Evolutionary conservation across 352 stramenopile species (phyloP).

Genomic region (Globisporangium canariense): DNA sequence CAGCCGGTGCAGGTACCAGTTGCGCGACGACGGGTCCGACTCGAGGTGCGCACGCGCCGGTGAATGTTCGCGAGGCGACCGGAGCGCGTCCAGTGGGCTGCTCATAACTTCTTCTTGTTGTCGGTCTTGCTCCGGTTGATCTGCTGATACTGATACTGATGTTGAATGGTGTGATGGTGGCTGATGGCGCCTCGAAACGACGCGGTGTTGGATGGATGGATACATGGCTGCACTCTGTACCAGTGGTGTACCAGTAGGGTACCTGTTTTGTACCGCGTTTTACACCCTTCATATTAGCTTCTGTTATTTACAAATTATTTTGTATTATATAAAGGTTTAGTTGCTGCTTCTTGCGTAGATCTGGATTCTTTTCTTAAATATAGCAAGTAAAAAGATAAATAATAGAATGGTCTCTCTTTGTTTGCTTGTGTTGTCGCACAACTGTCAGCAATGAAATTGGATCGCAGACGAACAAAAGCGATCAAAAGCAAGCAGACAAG

Average conservation of each 20-base stretch:
- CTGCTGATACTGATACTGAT: neutral
- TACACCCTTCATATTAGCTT: neutral
- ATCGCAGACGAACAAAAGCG: neutral
- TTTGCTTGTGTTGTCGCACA: too few relatives aligned
- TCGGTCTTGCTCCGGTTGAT: slow-evolving; percentile 3
- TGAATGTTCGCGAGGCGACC: slow-evolving; percentile 50
- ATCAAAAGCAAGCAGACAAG: slow-evolving; percentile 1
- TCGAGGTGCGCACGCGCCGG: slow-evolving; percentile 21
- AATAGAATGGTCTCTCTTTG: too few relatives aligned
- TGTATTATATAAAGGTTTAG: too few relatives aligned
- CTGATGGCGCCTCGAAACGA: neutral
- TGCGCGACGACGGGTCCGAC: slow-evolving; percentile 48
- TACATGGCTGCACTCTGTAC: slow-evolving; percentile 3
- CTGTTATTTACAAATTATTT: neutral
- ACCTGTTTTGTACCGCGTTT: neutral
- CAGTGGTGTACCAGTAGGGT: neutral
- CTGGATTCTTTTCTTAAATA: too few relatives aligned
- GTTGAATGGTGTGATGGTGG: neutral
- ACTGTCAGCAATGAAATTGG: neutral
- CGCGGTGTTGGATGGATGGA: neutral
- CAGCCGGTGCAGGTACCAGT: slow-evolving; percentile 85
- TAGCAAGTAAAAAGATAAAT: too few relatives aligned
- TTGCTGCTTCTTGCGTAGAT: too few relatives aligned
- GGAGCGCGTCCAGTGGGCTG: slow-evolving; percentile 44
- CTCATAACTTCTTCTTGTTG: slow-evolving; percentile 7